Conservation (phyloP, 2,329 filamentous ascomycete species). For the Paraphoma chrysanthemicola region DNA sequence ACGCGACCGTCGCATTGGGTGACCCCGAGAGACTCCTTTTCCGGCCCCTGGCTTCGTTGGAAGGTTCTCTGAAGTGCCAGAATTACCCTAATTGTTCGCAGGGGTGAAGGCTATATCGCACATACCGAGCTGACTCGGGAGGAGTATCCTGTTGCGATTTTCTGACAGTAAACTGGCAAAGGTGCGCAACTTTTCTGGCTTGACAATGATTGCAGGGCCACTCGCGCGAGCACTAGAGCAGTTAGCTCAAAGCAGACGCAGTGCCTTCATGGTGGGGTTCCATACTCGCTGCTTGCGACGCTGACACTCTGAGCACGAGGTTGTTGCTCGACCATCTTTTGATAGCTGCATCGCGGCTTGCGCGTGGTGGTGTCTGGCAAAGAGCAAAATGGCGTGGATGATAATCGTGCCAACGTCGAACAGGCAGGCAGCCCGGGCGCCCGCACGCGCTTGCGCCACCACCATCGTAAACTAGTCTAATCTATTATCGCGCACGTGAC, state of each 20-base stretch:
- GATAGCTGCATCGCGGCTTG: slow-evolving; percentile 25
- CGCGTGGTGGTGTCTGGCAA: not conserved
- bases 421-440: not conserved
- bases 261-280: slow-evolving; percentile 7
- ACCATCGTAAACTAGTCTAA: not conserved
- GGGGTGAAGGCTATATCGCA: not conserved
- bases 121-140: slow-evolving; percentile 26
- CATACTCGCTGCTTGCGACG: slow-evolving; percentile 59
- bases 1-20: slow-evolving; percentile 6
- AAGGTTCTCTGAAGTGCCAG: slow-evolving; percentile 17
- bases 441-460: not conserved
- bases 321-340: slow-evolving; percentile 33
- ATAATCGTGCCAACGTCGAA: no score
- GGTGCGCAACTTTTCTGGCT: slow-evolving; percentile 56
- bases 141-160: slow-evolving; percentile 33
- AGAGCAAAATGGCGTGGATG: no score
- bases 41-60: slow-evolving; percentile 18
- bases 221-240: slow-evolving; percentile 55
- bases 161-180: slow-evolving; percentile 54
- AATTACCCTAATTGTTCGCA: slow-evolving; percentile 4
- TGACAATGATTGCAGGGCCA: slow-evolving; percentile 62
- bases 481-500: not conserved
- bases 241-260: slow-evolving; percentile 21
- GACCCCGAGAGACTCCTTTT: slow-evolving; percentile 28
- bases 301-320: slow-evolving; percentile 58